Evolutionary conservation across 1,284 basidiomycete species (phyloP), one percentile per base, ranked within the genome.

Genomic region (Chiua sp.): DNA sequence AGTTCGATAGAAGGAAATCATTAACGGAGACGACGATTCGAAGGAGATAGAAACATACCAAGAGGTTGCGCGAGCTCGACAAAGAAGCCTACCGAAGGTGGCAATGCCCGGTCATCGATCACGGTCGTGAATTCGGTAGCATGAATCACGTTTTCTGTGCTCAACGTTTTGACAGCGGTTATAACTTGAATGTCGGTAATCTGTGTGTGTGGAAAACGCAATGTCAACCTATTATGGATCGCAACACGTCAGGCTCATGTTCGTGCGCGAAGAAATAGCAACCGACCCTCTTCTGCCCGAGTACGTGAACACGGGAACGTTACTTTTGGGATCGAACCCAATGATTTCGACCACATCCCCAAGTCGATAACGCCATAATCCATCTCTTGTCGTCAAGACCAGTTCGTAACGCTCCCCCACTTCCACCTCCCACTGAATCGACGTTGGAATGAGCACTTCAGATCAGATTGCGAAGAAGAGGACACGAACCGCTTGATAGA

Each of bases 341-440:
- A 61, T 8, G 20, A 71, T 58, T 6, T 48, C 16, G 7, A 72
- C 2, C 6, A 70, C 20, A 26, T 71, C 70, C 1, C 65, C 68
- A 6, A 70, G 51, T 15, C 30, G 59, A 28, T 72, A 70, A 22
- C 70, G 63, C 70, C 70, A 72, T 37, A 72, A 50, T 3, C 69
- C 69, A 23, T 66, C 58, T 44, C 58, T 58, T 13, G 69, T 70
- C 8, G 68, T 71, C 49, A 66, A 32, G 7, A 65, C 48, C 4
- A 60, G 52, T 23, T 72, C 62, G 44, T 70, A 72, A 2, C 44
- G 53, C 50, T 68, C 62, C 2, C 65, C 62, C 7, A 58, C 56
- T 47, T 71, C 42, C 16, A 67, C 51, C 28, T 72, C 63, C 68
- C 68, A 71, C 69, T 71, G 16, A 20, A 3, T 55, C n/a, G 3